Evolutionary conservation across 495 filamentous ascomycete species (phyloP), one percentile per base, ranked within the genome.

Genomic region (Ramalina peruviana): DNA sequence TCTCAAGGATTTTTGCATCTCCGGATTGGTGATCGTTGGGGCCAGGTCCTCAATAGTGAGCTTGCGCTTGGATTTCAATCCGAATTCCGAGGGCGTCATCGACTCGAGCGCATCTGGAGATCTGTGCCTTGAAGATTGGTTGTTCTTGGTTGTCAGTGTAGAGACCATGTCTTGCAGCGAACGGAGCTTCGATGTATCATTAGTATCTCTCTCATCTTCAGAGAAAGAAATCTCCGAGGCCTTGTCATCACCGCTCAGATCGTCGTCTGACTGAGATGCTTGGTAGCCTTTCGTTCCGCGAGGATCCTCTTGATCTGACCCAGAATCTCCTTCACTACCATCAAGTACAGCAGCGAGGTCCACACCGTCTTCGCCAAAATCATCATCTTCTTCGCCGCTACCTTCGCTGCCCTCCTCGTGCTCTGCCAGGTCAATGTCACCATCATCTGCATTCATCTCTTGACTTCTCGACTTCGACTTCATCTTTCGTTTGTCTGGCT

Each of bases 341-440:
- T 95, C 88, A 51, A 93, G 74, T 58, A 83, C 83, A 40, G 79
- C 81, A 4, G 84, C 80, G 39, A 95, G 73, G 67, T 95, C 88
- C 48, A 95, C 79, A 16, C 83, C 88, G 55, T 88, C 87, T 44
- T 86, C 85, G 17, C 88, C 88, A 16, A 94, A 70, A 42, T 83
- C 79, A 44, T 77, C 79, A 17, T 75, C 75, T 5, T 78, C 78
- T 36, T 79, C 76, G 9, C 79, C 79, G 2, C 74, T 73, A 36
- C 57, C 62, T 42, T 67, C 57, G 3, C 70, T 63, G 21, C 61
- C 67, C 40, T 71, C 68, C n/a, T 74, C 75, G 25, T 75, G 68
- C 54, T 82, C 76, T 19, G 70, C 66, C 21, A 85, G 62, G 59
- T 73, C 70, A 39, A 82, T 63, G 43, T 73, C 65, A 20, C 60